These are phyloP conservation scores for Echinosophora koreensis DNA, from an alignment of 306 rosid species.

Conservation along the genomic window DNA sequence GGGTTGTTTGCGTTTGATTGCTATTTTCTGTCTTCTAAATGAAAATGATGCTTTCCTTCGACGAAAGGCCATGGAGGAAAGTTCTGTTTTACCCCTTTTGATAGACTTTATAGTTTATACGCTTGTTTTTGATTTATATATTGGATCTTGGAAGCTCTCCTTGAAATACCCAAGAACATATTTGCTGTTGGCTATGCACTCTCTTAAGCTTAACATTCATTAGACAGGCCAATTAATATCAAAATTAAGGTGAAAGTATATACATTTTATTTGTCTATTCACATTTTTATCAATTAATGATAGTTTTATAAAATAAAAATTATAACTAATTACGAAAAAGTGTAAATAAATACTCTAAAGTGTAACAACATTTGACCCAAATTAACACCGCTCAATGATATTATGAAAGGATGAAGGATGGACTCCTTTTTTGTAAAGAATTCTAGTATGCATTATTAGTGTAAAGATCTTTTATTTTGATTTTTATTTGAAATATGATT, in stretches of 20 bases:
- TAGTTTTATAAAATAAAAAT: too few relatives aligned
- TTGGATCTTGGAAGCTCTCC: conserved; percentile 1
- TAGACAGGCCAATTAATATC: neutral
- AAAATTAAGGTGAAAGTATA: too few relatives aligned
- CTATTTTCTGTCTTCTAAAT: neutral
- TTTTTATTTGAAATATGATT: too few relatives aligned
- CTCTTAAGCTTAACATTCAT: neutral
- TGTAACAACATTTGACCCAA: neutral
- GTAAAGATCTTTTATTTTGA: too few relatives aligned
- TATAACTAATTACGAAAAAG: too few relatives aligned
- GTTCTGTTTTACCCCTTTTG: neutral
- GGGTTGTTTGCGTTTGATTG: conserved; percentile 28
- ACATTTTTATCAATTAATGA: too few relatives aligned
- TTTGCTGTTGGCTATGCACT: neutral
- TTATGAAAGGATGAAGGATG: too few relatives aligned
- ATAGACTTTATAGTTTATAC: conserved; percentile 2
- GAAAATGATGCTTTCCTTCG: conserved; percentile 44
- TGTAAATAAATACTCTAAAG: too few relatives aligned
- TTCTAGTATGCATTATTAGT: too few relatives aligned
- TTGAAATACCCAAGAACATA: neutral
- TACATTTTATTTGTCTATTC: too few relatives aligned
- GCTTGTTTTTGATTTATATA: neutral
- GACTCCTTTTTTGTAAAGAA: too few relatives aligned
- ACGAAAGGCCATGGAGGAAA: conserved; percentile 24
- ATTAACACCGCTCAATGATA: neutral